phyloP scores from a whole-genome alignment of 2,329 filamentous ascomycete species.

The Niveomyces coronatus region DNA sequence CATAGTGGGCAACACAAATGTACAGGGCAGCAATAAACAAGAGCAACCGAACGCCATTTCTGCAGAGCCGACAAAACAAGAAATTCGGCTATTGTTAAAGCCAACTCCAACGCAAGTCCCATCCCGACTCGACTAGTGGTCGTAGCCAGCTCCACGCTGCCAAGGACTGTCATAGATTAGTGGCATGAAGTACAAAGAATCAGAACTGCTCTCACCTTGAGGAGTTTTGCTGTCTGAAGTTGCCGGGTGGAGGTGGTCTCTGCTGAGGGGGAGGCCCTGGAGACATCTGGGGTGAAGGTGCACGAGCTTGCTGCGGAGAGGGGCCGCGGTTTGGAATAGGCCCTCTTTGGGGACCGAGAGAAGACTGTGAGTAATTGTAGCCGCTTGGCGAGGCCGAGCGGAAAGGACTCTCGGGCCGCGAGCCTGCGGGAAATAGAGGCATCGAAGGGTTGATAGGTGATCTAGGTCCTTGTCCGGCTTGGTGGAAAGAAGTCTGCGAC shows the following conservation, averaged over 20 bases:
- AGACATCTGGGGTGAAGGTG: neutral
- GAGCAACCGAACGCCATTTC: too few relatives aligned
- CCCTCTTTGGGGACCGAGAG: conserved; percentile 13
- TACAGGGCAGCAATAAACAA: too few relatives aligned
- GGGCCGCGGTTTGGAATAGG: conserved; percentile 3
- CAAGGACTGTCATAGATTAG: conserved; percentile 26
- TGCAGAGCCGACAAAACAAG: too few relatives aligned
- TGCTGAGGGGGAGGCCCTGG: conserved; percentile 15
- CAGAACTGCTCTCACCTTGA: conserved; percentile 22
- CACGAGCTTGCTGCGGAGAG: conserved; percentile 1
- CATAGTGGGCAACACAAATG: too few relatives aligned
- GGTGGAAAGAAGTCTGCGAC: conserved; percentile 19
- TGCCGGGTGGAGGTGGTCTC: conserved; percentile 16
- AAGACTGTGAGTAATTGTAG: conserved; percentile 21
- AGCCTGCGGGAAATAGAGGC: conserved; percentile 31
- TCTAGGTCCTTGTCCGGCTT: conserved; percentile 19
- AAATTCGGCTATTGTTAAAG: too few relatives aligned
- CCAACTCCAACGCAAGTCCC: too few relatives aligned
- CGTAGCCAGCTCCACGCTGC: conserved; percentile 36
- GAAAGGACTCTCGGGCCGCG: conserved; percentile 26
- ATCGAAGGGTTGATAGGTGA: conserved; percentile 33
- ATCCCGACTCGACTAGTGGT: conserved; percentile 19
- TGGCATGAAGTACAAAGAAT: neutral
- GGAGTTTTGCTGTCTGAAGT: conserved; percentile 26
- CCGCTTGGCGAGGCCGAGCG: conserved; percentile 25